phyloP scores from a whole-genome alignment of 371 early-diverging fungal species.

The Zychaea mexicana region DNA sequence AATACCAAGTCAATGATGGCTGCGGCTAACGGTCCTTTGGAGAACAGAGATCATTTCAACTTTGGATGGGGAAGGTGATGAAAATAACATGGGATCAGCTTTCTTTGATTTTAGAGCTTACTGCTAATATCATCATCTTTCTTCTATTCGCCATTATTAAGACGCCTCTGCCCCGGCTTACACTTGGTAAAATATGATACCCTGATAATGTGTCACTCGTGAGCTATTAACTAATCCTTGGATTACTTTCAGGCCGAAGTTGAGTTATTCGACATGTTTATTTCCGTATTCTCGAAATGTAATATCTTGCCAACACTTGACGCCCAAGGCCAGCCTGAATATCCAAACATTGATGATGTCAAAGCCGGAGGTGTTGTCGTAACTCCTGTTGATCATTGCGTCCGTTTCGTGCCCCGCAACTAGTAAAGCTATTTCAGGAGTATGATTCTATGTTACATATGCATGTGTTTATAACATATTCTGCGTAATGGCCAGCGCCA shows the following conservation, averaged over 20 bases:
- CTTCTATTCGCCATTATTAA: neutral
- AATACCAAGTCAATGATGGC: slow-evolving; percentile 16
- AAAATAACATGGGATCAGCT: neutral
- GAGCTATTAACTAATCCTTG: neutral
- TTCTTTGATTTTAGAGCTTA: too few relatives aligned
- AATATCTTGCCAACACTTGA: slow-evolving; percentile 6
- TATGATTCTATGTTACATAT: too few relatives aligned
- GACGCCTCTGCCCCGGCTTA: slow-evolving; percentile 14
- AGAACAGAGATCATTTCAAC: slow-evolving; percentile 18
- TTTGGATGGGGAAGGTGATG: slow-evolving; percentile 24
- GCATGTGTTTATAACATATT: too few relatives aligned
- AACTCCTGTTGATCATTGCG: neutral
- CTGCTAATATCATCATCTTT: neutral
- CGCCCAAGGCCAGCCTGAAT: slow-evolving; percentile 4
- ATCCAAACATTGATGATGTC: slow-evolving; percentile 7
- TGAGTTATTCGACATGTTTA: slow-evolving; percentile 8
- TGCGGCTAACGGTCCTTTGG: slow-evolving; percentile 12
- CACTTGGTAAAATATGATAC: slow-evolving; percentile 17
- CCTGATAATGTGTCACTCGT: neutral
- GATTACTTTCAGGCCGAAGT: slow-evolving; percentile 10
- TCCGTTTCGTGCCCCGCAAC: slow-evolving; percentile 2
- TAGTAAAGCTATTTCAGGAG: neutral
- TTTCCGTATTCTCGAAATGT: slow-evolving; percentile 4
- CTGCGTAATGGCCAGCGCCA: too few relatives aligned
- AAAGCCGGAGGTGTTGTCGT: slow-evolving; percentile 6